A percentile compares a stretch with the other conserved stretches of the same genome.
These are phyloP conservation scores for Coemansia sp. DNA, from an alignment of 192 early-diverging fungal genomes.

Conservation along the genomic window DNA sequence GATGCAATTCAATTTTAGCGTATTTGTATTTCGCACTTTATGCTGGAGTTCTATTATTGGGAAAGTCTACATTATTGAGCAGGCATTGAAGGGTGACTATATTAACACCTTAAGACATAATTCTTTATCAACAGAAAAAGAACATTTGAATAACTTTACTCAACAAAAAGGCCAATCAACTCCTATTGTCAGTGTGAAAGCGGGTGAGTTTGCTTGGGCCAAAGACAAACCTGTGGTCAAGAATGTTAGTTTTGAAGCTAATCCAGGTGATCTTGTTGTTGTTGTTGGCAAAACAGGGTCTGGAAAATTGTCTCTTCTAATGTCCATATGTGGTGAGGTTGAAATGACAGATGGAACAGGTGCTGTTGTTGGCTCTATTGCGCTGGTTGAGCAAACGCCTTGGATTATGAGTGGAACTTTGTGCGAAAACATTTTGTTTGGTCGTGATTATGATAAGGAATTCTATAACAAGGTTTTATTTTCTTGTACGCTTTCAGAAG, in stretches of 20 bases:
- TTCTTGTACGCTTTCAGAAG: constrained; percentile 59
- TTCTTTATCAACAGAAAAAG: neutral
- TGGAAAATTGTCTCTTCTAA: constrained; percentile 82
- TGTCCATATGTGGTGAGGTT: constrained; percentile 75
- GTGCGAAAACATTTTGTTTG: too few species aligned
- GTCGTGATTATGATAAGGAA: too few species aligned
- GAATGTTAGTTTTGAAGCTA: constrained; percentile 56
- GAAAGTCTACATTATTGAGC: constrained; percentile 15
- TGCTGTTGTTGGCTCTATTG: constrained; percentile 27
- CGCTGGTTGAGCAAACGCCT: too few species aligned
- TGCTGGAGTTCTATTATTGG: neutral
- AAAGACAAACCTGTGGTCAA: constrained; percentile 10
- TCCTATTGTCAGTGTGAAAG: constrained; percentile 8
- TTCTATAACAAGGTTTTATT: constrained; percentile 57
- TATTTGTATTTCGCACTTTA: neutral
- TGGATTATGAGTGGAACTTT: too few species aligned
- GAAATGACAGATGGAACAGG: constrained; percentile 54
- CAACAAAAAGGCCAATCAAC: neutral
- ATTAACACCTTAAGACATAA: constrained; percentile 19
- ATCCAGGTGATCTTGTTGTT: constrained; percentile 65
- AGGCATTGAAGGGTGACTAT: constrained; percentile 22
- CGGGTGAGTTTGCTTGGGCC: constrained; percentile 30
- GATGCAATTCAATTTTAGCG: neutral
- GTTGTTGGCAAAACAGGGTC: constrained; percentile 81
- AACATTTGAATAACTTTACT: too few species aligned